phyloP scores from a whole-genome alignment of 192 early-diverging fungal genomes.

The Coemansia sp. region DNA sequence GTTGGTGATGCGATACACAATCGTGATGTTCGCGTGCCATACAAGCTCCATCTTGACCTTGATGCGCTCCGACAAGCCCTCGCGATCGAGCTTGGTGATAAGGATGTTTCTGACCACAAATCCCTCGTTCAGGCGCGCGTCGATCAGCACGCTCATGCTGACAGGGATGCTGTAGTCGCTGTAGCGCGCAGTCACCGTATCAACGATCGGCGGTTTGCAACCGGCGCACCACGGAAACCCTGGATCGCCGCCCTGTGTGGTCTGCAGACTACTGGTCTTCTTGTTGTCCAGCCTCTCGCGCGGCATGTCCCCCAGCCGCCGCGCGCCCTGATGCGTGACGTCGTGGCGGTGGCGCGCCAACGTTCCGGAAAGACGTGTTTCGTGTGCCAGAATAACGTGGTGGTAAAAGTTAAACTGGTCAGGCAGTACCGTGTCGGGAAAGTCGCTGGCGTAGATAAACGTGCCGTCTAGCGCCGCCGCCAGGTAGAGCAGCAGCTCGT shows the following conservation, averaged over 20 bases:
- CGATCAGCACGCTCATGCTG: constrained; percentile 62
- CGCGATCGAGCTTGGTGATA: constrained; percentile 47
- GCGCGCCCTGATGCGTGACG: constrained; percentile 25
- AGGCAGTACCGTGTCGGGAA: constrained; percentile 45
- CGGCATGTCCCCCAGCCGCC: constrained; percentile 54
- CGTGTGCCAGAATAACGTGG: constrained; percentile 47
- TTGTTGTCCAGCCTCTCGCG: constrained; percentile 48
- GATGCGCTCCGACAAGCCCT: constrained; percentile 53
- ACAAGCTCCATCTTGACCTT: constrained; percentile 64
- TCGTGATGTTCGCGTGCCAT: constrained; percentile 74
- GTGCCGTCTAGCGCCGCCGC: constrained; percentile 66
- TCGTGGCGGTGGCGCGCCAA: constrained; percentile 40
- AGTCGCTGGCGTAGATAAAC: constrained; percentile 71
- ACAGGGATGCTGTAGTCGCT: constrained; percentile 65
- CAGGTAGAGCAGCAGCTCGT: constrained; percentile 69
- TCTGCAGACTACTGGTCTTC: constrained; percentile 20
- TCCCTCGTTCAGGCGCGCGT: constrained; percentile 68
- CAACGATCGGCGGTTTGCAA: constrained; percentile 60
- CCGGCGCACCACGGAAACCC: constrained; percentile 70
- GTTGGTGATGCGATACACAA: constrained; percentile 70
- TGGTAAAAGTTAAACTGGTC: constrained; percentile 50
- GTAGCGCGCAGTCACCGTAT: constrained; percentile 62
- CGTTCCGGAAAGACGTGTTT: constrained; percentile 45
- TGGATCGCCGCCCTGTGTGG: constrained; percentile 33
- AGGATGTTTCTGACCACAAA: constrained; percentile 64